Base-by-base conservation (phyloP, 2,329 filamentous ascomycete species). In the Exophiala sp. region DNA sequence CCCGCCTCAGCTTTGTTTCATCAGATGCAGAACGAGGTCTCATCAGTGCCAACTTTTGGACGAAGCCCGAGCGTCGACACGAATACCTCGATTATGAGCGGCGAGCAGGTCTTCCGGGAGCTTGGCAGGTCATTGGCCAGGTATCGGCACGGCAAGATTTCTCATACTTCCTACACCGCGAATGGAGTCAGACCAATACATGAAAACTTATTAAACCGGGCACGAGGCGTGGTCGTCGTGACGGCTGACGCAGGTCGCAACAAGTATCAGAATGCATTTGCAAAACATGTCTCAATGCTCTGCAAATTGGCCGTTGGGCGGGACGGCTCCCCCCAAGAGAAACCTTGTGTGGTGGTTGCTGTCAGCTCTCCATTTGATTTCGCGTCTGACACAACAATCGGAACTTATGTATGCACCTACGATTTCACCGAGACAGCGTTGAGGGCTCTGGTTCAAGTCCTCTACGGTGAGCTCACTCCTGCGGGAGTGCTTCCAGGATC, bases 311-410 rank as follows among this genome's bases (percentile, higher is more conserved):
- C 71, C 37, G 65, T 63, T 38, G 65, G 66, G 16, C 56, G 63
- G 27, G 63, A 65, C 22, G 70, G 69, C 1, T 67, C 70, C 37
- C 63, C 63, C 50, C 70, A 73, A 8, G 77, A 93, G 66, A 96
- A 95, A 68, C 87, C 90, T 1, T 71, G 96, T 30, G 83, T 96
- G 19, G 91, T 96, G 2, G 85, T 96, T 6, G 86, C 91, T 1
- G 90, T 95, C 59, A 95, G 89, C 68, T 96, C 90, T 1, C 91
- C 91, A 0, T 97, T 96, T 66, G 91, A 97, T 66, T 97, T 97
- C 65, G 89, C 88, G 38, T 89, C 91, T 79, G 91, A 97, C 63
- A 85, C 85, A 57, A 82, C 82, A 1, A 91, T 97, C 34, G 86
- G 87, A 4, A 95, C 90, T 1, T 96, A 96, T 62, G 78, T 97